Evolutionary conservation across 768 basidiomycete genomes (phyloP).

Genomic region (Rhizopogon sp.): DNA sequence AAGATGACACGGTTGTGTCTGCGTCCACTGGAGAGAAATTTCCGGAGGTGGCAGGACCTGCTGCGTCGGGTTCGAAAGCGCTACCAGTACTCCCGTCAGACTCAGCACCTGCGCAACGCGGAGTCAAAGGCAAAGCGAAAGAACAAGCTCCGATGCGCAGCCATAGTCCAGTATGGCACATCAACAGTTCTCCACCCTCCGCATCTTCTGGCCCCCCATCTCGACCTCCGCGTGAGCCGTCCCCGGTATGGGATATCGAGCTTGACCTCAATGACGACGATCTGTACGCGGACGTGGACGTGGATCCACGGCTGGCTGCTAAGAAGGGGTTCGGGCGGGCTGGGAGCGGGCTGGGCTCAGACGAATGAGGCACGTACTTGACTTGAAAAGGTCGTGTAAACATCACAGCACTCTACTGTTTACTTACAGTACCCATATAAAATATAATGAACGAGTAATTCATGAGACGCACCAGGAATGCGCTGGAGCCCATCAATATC

Average conservation of each 20-base stretch:
- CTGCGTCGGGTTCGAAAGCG: not conserved
- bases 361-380: not conserved
- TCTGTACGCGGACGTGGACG: not conserved
- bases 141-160: constrained; percentile 28
- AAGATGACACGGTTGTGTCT: not conserved
- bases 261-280: constrained; percentile 34
- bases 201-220: not conserved
- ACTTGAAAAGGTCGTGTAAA: not conserved
- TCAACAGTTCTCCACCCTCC: constrained; percentile 25
- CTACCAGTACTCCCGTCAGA: not conserved
- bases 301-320: not conserved
- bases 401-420: not conserved
- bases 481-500: too few species aligned
- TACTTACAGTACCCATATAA: not conserved
- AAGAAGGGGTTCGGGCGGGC: not conserved
- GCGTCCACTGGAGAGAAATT: not conserved
- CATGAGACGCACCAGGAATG: too few species aligned
- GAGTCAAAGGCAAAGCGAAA: constrained; percentile 9
- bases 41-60: not conserved
- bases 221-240: constrained; percentile 16
- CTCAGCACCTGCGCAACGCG: not conserved
- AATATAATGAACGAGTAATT: not conserved
- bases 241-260: constrained; percentile 38
- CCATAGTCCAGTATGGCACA: constrained; percentile 65
- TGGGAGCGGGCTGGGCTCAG: not conserved